Base-by-base conservation (phyloP, 495 filamentous ascomycete species). In the Penicillium parvum region DNA sequence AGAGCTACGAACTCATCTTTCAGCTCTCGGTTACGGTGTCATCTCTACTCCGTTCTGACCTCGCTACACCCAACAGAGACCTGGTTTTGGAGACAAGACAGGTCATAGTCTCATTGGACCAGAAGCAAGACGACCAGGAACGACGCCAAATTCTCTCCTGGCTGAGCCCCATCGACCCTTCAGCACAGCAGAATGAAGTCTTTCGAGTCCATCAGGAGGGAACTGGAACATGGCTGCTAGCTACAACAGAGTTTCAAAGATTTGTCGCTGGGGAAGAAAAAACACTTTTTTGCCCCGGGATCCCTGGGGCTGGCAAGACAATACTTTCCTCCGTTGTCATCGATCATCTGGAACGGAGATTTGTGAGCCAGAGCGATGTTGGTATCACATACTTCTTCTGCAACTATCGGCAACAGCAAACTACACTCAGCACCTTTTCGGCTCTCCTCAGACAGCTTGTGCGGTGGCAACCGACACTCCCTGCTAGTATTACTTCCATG, bases 201-300 rank as follows among this genome's bases (percentile, higher is more conserved):
- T 30, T 47, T 7, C 17, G 28, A 2, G 14, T 21, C n/a, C 49
- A 58, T 11, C 53, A 72, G n/a, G 23, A 58, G 30, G 66, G 60
- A 2, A 72, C 73, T 4, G 65, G 73, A 0, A 32, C 57, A 40
- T 77, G 69, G 73, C 47, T 78, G 12, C 43, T 76, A 4, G 39
- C 68, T 1, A 61, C 61, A 5, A 7, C 22, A 0, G 43, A 64
- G 5, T 77, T 66, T 37, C 37, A 47, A 11, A 11, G 15, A 1
- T 76, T 72, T 71, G 3, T 61, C 1, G 22, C 40, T 1, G 37
- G 16, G 0, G 26, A 42, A 29, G 40, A 51, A 0, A 37, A 61
- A 26, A 72, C 50, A 0, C 45, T 75, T 2, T 74, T 68, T 42
- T 76, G 66, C 47, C 58, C 59, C 3, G 72, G 72, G 1, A 68